A percentile compares a stretch with the other conserved stretches of the same genome.
Conservation (phyloP, 2,329 filamentous ascomycete genomes). For the Alternaria ventricosa region DNA sequence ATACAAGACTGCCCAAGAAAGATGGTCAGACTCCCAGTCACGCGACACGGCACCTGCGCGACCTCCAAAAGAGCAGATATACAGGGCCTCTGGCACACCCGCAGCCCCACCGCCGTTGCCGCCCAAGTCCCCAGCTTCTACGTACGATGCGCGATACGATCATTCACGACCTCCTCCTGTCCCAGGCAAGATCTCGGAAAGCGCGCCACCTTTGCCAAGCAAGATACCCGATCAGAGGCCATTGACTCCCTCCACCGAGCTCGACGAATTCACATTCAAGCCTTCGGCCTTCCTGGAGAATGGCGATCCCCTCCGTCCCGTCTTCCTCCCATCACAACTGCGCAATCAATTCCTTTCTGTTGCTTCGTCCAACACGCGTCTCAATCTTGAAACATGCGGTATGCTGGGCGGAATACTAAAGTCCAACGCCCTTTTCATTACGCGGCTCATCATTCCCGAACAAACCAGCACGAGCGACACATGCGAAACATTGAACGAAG, state of each 20-base stretch:
- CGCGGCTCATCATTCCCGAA: slow-evolving; percentile 85
- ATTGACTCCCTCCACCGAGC: slow-evolving; percentile 46
- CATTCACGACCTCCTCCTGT: slow-evolving; percentile 31
- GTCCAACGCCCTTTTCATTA: slow-evolving; percentile 92
- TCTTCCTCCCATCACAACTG: slow-evolving; percentile 82
- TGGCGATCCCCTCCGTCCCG: slow-evolving; percentile 81
- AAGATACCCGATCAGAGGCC: slow-evolving; percentile 42
- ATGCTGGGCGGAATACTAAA: slow-evolving; percentile 90
- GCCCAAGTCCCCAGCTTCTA: slow-evolving; percentile 35
- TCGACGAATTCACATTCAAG: slow-evolving; percentile 77
- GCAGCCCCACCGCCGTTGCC: slow-evolving; percentile 36
- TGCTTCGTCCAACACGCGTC: slow-evolving; percentile 76
- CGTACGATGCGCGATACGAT: slow-evolving; percentile 16
- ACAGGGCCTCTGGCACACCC: slow-evolving; percentile 29
- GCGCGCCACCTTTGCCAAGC: slow-evolving; percentile 40
- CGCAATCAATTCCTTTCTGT: slow-evolving; percentile 76
- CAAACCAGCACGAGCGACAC: slow-evolving; percentile 91
- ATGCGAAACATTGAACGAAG: slow-evolving; percentile 91
- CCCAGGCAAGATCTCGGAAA: slow-evolving; percentile 37
- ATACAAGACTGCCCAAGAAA: slow-evolving; percentile 45
- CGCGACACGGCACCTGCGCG: slow-evolving; percentile 47
- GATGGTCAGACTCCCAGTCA: slow-evolving; percentile 35
- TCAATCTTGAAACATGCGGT: slow-evolving; percentile 91
- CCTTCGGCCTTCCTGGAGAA: slow-evolving; percentile 90
- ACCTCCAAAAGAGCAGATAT: slow-evolving; percentile 42